phyloP scores from a whole-genome alignment of 768 basidiomycete species.

The Hericium coralloides region DNA sequence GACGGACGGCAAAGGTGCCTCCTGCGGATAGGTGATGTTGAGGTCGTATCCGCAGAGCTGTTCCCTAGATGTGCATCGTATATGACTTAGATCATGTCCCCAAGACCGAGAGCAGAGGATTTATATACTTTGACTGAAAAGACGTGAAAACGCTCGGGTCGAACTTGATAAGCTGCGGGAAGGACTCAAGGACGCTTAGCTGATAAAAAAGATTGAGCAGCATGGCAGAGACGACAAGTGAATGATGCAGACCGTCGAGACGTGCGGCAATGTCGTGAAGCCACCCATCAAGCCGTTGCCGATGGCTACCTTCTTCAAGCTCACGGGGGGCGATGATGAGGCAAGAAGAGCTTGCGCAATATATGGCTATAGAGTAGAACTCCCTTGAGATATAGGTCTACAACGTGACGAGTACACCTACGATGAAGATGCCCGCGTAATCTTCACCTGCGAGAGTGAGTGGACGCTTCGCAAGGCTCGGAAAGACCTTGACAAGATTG shows the following conservation, averaged over 20 bases:
- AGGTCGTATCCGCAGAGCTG: slow-evolving; percentile 58
- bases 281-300: slow-evolving; percentile 57
- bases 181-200: slow-evolving; percentile 57
- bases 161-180: slow-evolving; percentile 70
- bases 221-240: background rate
- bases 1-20: slow-evolving; percentile 35
- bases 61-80: slow-evolving; percentile 26
- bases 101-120: background rate
- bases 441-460: slow-evolving; percentile 66
- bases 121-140: slow-evolving; percentile 55
- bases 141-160: slow-evolving; percentile 57
- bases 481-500: slow-evolving; percentile 71
- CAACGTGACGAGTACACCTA: slow-evolving; percentile 21
- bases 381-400: background rate
- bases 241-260: slow-evolving; percentile 42
- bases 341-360: slow-evolving; percentile 66
- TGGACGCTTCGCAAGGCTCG: slow-evolving; percentile 55
- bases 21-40: slow-evolving; percentile 62
- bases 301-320: slow-evolving; percentile 57
- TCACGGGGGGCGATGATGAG: slow-evolving; percentile 55
- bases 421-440: slow-evolving; percentile 68
- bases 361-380: slow-evolving; percentile 43
- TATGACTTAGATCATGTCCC: background rate
- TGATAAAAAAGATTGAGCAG: slow-evolving; percentile 15
- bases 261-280: slow-evolving; percentile 38